Percentiles rank a stretch among this genome's conserved stretches.
These are phyloP conservation scores for Fusarium musae DNA, from an alignment of 2,329 filamentous ascomycete genomes.

Conservation along the genomic window DNA sequence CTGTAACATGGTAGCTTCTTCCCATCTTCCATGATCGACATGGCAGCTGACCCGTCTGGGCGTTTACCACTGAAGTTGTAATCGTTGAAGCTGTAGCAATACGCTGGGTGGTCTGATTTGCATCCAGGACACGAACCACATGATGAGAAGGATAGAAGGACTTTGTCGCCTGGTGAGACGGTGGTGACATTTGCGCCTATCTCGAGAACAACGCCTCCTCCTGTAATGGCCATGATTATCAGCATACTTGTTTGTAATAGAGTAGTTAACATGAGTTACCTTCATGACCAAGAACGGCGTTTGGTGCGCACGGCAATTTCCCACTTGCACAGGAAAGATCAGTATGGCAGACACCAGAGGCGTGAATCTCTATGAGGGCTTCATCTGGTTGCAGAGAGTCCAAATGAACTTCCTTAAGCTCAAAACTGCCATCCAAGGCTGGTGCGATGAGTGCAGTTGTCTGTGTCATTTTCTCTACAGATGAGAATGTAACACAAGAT, in stretches of 20 bases:
- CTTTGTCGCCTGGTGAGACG: conserved; percentile 10
- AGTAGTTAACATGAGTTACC: conserved; percentile 52
- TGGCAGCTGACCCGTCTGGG: conserved; percentile 3
- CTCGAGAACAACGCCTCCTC: conserved; percentile 23
- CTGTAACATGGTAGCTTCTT: background rate
- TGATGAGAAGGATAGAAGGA: conserved; percentile 16
- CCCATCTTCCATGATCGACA: background rate
- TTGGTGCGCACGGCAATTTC: background rate
- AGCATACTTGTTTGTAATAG: rapidly evolving
- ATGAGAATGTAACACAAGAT: background rate
- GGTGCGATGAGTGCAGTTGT: conserved; percentile 15
- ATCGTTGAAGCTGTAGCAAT: conserved; percentile 15
- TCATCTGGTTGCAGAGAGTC: conserved; percentile 11
- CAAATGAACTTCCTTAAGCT: background rate
- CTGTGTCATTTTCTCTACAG: background rate
- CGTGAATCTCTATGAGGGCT: conserved; percentile 20
- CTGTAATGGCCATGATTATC: background rate
- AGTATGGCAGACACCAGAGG: conserved; percentile 25
- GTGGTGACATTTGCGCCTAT: background rate
- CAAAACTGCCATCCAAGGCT: background rate
- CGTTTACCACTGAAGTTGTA: conserved; percentile 25
- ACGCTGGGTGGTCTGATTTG: conserved; percentile 14
- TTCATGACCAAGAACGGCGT: conserved; percentile 29
- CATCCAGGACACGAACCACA: conserved; percentile 19
- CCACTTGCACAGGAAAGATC: conserved; percentile 57